Evolutionary conservation across 2,329 filamentous ascomycete species (phyloP).

Genomic region (Tolypocladium nubicola): DNA sequence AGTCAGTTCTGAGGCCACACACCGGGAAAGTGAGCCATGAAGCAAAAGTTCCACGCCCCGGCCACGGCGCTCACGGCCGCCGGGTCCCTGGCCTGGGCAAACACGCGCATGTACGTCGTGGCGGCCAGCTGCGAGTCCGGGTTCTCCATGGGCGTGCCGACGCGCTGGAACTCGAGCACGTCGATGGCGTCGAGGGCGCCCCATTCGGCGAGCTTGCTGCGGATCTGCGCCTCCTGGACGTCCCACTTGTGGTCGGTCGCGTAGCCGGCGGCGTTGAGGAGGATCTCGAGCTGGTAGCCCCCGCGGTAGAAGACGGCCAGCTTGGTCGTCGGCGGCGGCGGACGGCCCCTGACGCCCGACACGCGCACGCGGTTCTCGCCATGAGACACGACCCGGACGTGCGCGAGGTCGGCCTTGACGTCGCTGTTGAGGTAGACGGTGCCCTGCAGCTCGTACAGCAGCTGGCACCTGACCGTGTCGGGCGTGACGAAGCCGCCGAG

Average conservation of each 20-base stretch:
- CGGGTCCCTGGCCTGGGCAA: slow-evolving; percentile 24
- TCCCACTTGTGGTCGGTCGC: slow-evolving; percentile 36
- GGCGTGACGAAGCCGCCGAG: slow-evolving; percentile 29
- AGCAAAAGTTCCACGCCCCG: slow-evolving; percentile 16
- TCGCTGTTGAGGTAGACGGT: slow-evolving; percentile 37
- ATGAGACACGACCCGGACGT: slow-evolving; percentile 23
- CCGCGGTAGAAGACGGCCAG: slow-evolving; percentile 38
- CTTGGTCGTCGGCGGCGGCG: slow-evolving; percentile 40
- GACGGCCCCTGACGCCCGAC: slow-evolving; percentile 26
- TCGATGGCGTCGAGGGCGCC: slow-evolving; percentile 29
- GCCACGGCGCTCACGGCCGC: slow-evolving; percentile 16
- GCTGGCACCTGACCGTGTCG: slow-evolving; percentile 30
- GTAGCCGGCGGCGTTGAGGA: slow-evolving; percentile 36
- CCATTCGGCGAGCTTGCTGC: slow-evolving; percentile 26
- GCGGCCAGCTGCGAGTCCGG: slow-evolving; percentile 27
- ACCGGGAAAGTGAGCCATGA: slow-evolving; percentile 31
- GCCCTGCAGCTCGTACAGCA: slow-evolving; percentile 38
- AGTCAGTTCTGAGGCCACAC: neutral
- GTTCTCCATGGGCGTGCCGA: slow-evolving; percentile 16
- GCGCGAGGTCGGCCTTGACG: slow-evolving; percentile 28
- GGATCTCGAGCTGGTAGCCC: slow-evolving; percentile 33
- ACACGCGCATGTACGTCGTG: slow-evolving; percentile 34
- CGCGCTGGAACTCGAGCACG: slow-evolving; percentile 40
- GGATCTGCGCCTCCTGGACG: slow-evolving; percentile 35
- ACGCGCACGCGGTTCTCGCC: slow-evolving; percentile 26